Conservation (phyloP, 495 filamentous ascomycete species). For the Penicillium ucsense region DNA sequence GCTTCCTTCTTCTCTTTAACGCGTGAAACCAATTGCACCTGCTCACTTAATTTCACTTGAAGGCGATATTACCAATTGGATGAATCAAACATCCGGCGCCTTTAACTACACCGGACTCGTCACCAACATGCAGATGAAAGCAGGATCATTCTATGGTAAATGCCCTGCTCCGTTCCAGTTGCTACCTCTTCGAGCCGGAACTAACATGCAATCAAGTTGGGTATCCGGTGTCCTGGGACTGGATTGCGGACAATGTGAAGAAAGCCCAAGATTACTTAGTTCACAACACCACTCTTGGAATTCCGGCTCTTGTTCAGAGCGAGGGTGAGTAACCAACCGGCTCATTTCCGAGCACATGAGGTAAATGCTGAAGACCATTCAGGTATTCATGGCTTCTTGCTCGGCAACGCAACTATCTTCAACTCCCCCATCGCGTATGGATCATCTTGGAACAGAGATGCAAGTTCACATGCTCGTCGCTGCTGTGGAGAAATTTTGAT, state of each 20-base stretch:
- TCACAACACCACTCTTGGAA: constrained; percentile 54
- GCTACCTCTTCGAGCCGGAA: no score
- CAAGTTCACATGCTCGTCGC: constrained; percentile 2
- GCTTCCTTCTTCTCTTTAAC: not conserved
- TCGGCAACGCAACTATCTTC: constrained; percentile 65
- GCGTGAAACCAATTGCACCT: not conserved
- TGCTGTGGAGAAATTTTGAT: not conserved
- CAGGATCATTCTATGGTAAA: constrained; percentile 52
- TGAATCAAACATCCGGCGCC: constrained; percentile 45
- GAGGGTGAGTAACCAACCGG: constrained; percentile 33
- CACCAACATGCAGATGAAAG: constrained; percentile 52
- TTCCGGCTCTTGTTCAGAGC: constrained; percentile 59
- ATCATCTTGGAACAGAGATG: constrained; percentile 52
- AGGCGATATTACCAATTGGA: constrained; percentile 62
- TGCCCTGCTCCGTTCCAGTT: no score
- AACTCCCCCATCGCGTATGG: constrained; percentile 63
- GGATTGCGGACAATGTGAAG: constrained; percentile 49
- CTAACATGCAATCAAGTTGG: constrained; percentile 35
- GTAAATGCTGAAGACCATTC: not conserved
- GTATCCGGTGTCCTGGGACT: constrained; percentile 51
- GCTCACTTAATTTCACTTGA: constrained; percentile 1
- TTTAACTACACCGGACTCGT: constrained; percentile 57
- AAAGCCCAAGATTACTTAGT: constrained; percentile 54
- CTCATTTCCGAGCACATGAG: not conserved
- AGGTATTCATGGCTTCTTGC: constrained; percentile 59